Conservation (phyloP, 2,329 filamentous ascomycete species). For the Cephalotrichum gorgonifer region DNA sequence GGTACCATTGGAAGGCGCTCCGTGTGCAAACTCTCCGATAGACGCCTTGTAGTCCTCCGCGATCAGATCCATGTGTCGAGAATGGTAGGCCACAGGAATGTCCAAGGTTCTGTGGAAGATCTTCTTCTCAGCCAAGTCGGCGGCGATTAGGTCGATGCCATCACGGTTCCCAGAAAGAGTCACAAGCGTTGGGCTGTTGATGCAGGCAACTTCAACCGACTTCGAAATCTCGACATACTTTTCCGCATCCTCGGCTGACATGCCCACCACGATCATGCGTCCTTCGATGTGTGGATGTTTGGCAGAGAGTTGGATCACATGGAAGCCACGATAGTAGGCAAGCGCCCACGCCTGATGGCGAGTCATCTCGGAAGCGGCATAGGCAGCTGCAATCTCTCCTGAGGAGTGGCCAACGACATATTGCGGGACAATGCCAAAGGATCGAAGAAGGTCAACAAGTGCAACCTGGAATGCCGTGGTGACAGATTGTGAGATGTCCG, state of each 20-base stretch:
- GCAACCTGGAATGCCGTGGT: conserved; percentile 33
- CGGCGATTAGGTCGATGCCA: conserved; percentile 11
- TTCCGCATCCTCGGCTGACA: conserved; percentile 1
- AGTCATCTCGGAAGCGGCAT: conserved; percentile 13
- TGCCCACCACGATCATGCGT: conserved; percentile 19
- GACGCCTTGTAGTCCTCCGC: conserved; percentile 13
- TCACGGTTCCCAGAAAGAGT: conserved; percentile 22
- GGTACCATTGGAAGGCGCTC: background rate
- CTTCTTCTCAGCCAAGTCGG: conserved; percentile 3
- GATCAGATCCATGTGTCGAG: conserved; percentile 20
- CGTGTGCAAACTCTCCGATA: conserved; percentile 9
- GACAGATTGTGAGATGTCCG: conserved; percentile 24
- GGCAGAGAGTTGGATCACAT: conserved; percentile 2
- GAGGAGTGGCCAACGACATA: conserved; percentile 25
- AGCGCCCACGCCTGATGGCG: conserved; percentile 17
- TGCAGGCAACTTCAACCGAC: conserved; percentile 19
- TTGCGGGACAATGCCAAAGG: conserved; percentile 17
- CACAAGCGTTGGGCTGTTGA: conserved; percentile 23
- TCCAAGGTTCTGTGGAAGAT: conserved; percentile 12
- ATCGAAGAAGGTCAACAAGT: conserved; percentile 22
- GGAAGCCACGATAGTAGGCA: conserved; percentile 20
- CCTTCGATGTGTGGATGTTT: conserved; percentile 7
- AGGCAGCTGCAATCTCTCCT: conserved; percentile 29
- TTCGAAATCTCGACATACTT: conserved; percentile 2
- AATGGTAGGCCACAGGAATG: conserved; percentile 16